Percentiles rank a stretch among this genome's conserved stretches.
phyloP scores from a whole-genome alignment of 2,329 filamentous ascomycete species.

The Alternaria infectoria region DNA sequence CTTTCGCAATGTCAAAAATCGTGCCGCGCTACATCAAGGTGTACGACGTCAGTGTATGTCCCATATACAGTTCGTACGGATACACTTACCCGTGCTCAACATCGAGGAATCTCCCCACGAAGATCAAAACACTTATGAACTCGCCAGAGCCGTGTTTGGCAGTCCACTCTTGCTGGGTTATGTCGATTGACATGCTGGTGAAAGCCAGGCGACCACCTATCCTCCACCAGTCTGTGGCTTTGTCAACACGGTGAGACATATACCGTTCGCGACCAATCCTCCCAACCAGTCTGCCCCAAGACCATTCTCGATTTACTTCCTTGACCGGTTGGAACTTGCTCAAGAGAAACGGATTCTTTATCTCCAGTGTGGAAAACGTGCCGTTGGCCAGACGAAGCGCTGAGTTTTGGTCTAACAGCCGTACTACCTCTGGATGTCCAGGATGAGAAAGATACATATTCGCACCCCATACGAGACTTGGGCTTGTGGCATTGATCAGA shows the following conservation, averaged over 20 bases:
- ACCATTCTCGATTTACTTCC: slow-evolving; percentile 3
- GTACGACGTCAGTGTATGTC: not conserved
- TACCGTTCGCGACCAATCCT: slow-evolving; percentile 5
- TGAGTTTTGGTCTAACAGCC: not conserved
- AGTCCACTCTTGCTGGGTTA: slow-evolving; percentile 12
- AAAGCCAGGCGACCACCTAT: slow-evolving; percentile 6
- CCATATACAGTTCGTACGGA: not conserved
- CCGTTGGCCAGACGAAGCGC: not conserved
- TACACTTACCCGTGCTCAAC: slow-evolving; percentile 4
- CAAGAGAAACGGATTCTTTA: slow-evolving; percentile 2
- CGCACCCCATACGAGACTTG: slow-evolving; percentile 15
- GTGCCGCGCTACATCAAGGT: not conserved
- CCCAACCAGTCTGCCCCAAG: slow-evolving; percentile 1
- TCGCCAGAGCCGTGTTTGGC: slow-evolving; percentile 9
- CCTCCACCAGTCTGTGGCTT: slow-evolving; percentile 11
- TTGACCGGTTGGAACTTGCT: not conserved
- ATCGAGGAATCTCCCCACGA: slow-evolving; percentile 7
- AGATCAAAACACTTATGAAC: slow-evolving; percentile 15
- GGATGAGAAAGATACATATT: slow-evolving; percentile 8
- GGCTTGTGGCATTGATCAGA: slow-evolving; percentile 6
- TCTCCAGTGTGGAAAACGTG: not conserved
- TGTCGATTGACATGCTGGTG: slow-evolving; percentile 11
- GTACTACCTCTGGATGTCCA: not conserved
- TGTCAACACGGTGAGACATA: not conserved
- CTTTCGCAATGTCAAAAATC: slow-evolving; percentile 14